These are phyloP conservation scores for Phytopythium litorale DNA, from an alignment of 352 stramenopile genomes.

Conservation along the genomic window DNA sequence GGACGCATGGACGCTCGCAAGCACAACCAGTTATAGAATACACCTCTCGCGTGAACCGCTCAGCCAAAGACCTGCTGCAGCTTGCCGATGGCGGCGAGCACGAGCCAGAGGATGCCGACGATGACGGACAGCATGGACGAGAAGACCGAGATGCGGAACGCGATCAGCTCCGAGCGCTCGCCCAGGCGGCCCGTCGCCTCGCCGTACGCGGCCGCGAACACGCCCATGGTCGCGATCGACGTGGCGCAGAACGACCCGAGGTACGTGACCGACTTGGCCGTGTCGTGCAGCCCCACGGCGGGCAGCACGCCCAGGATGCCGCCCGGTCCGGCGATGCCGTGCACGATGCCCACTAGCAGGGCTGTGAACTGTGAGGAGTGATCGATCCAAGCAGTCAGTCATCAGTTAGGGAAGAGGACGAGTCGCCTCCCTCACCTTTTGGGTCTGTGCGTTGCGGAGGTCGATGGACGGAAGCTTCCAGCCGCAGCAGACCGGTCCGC, in stretches of 20 bases:
- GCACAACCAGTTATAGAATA: slow-evolving; percentile 1
- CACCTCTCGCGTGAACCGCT: neutral
- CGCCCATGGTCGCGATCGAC: slow-evolving; percentile 88
- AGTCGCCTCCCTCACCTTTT: slow-evolving; percentile 43
- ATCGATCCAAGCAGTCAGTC: slow-evolving; percentile 2
- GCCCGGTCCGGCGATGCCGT: slow-evolving; percentile 82
- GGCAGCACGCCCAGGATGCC: slow-evolving; percentile 88
- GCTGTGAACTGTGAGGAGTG: slow-evolving; percentile 50
- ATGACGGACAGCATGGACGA: slow-evolving; percentile 82
- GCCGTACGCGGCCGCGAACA: slow-evolving; percentile 85
- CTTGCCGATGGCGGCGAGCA: slow-evolving; percentile 68
- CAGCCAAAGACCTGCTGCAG: slow-evolving; percentile 77
- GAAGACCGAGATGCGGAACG: slow-evolving; percentile 78
- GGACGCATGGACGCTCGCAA: neutral
- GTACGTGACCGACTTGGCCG: slow-evolving; percentile 79
- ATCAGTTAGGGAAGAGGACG: slow-evolving; percentile 3
- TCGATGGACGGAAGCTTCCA: slow-evolving; percentile 46
- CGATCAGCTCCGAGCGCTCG: slow-evolving; percentile 68
- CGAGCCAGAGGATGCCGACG: slow-evolving; percentile 80
- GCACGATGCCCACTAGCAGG: slow-evolving; percentile 84
- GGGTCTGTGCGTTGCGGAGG: slow-evolving; percentile 66
- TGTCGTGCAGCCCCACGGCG: slow-evolving; percentile 84
- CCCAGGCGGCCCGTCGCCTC: slow-evolving; percentile 62
- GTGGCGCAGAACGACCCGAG: slow-evolving; percentile 87
- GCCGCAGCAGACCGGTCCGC: slow-evolving; percentile 33